Percentiles rank a stretch among this genome's conserved stretches.
Evolutionary conservation across 352 stramenopile genomes (phyloP).

Genomic region (Thraustotheca clavata): DNA sequence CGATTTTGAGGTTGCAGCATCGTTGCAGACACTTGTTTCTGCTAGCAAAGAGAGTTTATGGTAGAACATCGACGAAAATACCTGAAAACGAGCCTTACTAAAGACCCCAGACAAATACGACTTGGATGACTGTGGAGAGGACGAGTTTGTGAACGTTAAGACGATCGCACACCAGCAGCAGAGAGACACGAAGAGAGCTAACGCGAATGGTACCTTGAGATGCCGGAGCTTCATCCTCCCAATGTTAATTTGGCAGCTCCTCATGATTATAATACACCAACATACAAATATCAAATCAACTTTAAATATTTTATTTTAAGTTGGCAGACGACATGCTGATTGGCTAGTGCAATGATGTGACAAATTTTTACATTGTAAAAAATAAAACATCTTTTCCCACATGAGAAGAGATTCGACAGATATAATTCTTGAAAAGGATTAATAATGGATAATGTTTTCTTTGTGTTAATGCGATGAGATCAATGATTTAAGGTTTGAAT

Average conservation of each 20-base stretch:
- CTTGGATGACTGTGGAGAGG: neutral
- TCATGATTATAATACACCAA: too few relatives aligned
- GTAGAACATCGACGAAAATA: neutral
- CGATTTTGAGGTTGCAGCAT: constrained; percentile 18
- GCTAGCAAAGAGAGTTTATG: neutral
- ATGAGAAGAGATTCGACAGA: too few relatives aligned
- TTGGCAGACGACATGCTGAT: too few relatives aligned
- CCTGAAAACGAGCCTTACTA: neutral
- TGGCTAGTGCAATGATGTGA: too few relatives aligned
- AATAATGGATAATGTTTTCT: too few relatives aligned
- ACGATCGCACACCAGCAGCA: constrained; percentile 16
- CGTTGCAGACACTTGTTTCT: constrained; percentile 7
- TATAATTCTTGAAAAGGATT: too few relatives aligned
- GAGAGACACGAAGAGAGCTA: constrained; percentile 12
- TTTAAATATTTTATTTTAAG: too few relatives aligned
- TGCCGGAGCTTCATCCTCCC: constrained; percentile 13
- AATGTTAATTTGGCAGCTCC: neutral
- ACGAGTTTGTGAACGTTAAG: constrained; percentile 13
- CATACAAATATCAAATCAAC: too few relatives aligned
- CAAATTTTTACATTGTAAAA: too few relatives aligned
- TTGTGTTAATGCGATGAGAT: too few relatives aligned
- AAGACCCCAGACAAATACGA: neutral
- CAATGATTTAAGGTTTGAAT: too few relatives aligned
- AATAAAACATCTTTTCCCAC: too few relatives aligned
- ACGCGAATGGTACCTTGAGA: constrained; percentile 19